A percentile compares a stretch with the other conserved stretches of the same genome.
Evolutionary conservation across 2,329 filamentous ascomycete species (phyloP).

Genomic region (Daldinia sp.): DNA sequence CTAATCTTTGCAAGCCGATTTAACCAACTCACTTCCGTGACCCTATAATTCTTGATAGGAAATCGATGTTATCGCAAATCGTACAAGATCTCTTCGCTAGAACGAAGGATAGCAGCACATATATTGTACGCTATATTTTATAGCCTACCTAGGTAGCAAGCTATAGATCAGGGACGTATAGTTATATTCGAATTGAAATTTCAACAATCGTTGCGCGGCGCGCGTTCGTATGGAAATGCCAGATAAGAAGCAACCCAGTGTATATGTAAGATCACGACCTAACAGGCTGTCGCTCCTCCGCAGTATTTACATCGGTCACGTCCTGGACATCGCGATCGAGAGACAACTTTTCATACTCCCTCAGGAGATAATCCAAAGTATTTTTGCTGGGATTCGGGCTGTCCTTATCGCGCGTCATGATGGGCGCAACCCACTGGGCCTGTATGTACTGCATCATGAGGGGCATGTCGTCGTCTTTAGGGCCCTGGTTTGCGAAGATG

Average conservation of each 20-base stretch:
- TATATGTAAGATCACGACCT: neutral
- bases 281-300: neutral
- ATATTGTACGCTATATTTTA: too few relatives aligned
- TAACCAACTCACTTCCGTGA: neutral
- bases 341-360: conserved; percentile 37
- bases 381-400: conserved; percentile 2
- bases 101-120: neutral
- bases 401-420: conserved; percentile 6
- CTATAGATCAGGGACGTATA: neutral
- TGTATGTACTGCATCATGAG: conserved; percentile 39
- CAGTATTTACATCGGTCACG: conserved; percentile 15
- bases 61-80: too few relatives aligned
- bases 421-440: conserved; percentile 35
- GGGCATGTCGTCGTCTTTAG: conserved; percentile 29
- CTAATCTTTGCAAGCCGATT: neutral
- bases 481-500: conserved; percentile 26
- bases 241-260: too few relatives aligned
- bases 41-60: neutral
- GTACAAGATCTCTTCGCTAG: neutral
- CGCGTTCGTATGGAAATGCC: too few relatives aligned
- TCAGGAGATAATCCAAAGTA: conserved; percentile 32
- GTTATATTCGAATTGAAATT: too few relatives aligned
- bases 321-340: conserved; percentile 23
- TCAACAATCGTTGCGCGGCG: too few relatives aligned
- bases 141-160: neutral